A percentile compares a stretch with the other conserved stretches of the same genome.
phyloP scores from a whole-genome alignment of 2,329 filamentous ascomycete species.

The Zelopaecilomyces penicillatus region DNA sequence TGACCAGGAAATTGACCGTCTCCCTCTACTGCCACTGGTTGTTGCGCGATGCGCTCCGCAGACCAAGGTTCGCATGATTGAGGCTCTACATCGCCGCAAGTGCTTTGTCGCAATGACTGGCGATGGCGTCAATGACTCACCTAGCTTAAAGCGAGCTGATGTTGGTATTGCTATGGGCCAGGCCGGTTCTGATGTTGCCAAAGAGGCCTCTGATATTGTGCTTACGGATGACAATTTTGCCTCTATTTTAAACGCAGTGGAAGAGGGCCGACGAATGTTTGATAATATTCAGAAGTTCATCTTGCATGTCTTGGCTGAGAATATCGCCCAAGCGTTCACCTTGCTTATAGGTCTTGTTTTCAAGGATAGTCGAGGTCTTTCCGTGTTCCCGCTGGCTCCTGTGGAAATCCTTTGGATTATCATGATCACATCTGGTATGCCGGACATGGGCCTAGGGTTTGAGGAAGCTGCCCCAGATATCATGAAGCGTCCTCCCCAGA shows the following conservation, averaged over 20 bases:
- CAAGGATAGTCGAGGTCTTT: constrained; percentile 54
- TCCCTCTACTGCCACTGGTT: constrained; percentile 57
- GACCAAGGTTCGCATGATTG: constrained; percentile 69
- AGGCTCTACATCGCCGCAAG: constrained; percentile 57
- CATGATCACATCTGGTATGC: constrained; percentile 66
- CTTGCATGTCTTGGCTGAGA: constrained; percentile 57
- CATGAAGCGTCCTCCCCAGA: constrained; percentile 59
- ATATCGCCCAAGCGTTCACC: constrained; percentile 60
- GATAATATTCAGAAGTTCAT: constrained; percentile 70
- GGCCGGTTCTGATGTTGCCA: constrained; percentile 61
- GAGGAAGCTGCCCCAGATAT: constrained; percentile 62
- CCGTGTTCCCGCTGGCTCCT: constrained; percentile 62
- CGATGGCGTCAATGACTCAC: constrained; percentile 64
- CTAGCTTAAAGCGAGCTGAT: constrained; percentile 58
- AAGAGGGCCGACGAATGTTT: constrained; percentile 62
- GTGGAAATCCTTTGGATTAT: constrained; percentile 76
- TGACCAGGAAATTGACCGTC: constrained; percentile 53
- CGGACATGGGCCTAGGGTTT: constrained; percentile 68
- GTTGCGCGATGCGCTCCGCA: constrained; percentile 62
- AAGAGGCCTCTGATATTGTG: constrained; percentile 60
- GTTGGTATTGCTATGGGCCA: constrained; percentile 66
- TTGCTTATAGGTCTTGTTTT: constrained; percentile 62
- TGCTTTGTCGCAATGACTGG: constrained; percentile 65
- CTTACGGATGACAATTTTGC: constrained; percentile 67
- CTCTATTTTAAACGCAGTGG: constrained; percentile 61